These are phyloP conservation scores for Xylona heveae DNA, from an alignment of 495 filamentous ascomycete species.

Conservation along the genomic window DNA sequence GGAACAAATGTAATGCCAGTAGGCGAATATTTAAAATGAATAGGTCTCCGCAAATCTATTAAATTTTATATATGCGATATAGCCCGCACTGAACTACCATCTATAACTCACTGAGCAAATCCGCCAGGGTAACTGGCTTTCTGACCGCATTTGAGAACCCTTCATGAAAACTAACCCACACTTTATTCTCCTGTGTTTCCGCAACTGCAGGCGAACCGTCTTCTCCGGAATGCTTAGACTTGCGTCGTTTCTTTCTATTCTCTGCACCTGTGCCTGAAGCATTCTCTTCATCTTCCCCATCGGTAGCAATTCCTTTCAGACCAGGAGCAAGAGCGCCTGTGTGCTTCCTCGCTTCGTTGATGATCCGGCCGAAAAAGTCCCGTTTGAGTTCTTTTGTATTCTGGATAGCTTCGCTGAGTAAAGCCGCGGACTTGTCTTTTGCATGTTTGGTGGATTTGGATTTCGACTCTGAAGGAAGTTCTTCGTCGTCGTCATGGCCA, in stretches of 20 bases:
- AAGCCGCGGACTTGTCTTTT: slow-evolving; percentile 7
- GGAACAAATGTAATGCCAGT: too few species aligned
- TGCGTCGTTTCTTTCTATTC: slow-evolving; percentile 17
- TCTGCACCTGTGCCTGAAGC: slow-evolving; percentile 3
- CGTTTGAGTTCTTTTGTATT: slow-evolving; percentile 34
- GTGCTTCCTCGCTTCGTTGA: slow-evolving; percentile 24
- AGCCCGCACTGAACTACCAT: too few species aligned
- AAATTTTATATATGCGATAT: too few species aligned
- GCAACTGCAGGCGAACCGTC: slow-evolving; percentile 17
- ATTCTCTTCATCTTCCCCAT: neutral
- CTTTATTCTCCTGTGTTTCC: slow-evolving; percentile 29
- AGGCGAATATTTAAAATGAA: too few species aligned
- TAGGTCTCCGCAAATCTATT: too few species aligned
- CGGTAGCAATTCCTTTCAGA: neutral
- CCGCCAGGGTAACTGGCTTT: slow-evolving; percentile 72
- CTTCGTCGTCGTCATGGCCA: slow-evolving; percentile 7
- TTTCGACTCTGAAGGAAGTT: slow-evolving; percentile 6
- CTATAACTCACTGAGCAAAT: slow-evolving; percentile 49
- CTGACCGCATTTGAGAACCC: slow-evolving; percentile 92
- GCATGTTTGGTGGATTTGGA: slow-evolving; percentile 11
- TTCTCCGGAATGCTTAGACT: slow-evolving; percentile 13
- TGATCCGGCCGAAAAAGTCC: slow-evolving; percentile 75
- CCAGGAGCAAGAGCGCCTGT: too few species aligned
- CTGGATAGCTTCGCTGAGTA: slow-evolving; percentile 8
- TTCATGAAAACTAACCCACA: slow-evolving; percentile 91